phyloP scores from a whole-genome alignment of 768 basidiomycete genomes.

The Obba rivulosa region DNA sequence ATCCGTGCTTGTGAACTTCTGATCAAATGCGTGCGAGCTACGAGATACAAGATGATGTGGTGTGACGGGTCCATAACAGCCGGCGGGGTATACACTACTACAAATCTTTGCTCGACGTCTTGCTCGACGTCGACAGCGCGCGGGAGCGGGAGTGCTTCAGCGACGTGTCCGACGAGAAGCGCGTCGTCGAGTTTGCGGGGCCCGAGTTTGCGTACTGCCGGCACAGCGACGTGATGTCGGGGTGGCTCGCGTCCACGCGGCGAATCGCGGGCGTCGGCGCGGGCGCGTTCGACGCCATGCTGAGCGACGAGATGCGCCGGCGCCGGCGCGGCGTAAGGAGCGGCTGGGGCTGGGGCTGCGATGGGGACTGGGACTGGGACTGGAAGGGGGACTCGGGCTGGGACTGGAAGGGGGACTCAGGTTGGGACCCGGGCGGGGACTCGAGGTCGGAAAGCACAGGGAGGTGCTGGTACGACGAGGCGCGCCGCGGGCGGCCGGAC shows the following conservation, averaged over 20 bases:
- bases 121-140: background rate
- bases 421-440: conserved; percentile 2
- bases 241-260: conserved; percentile 42
- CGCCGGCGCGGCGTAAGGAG: conserved; percentile 2
- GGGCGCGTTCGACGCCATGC: conserved; percentile 31
- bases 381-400: conserved; percentile 3
- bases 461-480: background rate
- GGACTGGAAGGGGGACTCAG: background rate
- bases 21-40: too few species aligned
- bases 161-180: conserved; percentile 31
- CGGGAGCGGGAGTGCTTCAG: background rate
- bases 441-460: conserved; percentile 1
- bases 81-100: too few species aligned
- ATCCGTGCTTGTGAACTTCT: too few species aligned
- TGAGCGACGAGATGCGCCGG: conserved; percentile 17
- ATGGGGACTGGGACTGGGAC: too few species aligned
- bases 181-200: conserved; percentile 53
- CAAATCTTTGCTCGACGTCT: too few species aligned
- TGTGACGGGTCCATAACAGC: background rate
- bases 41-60: background rate
- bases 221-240: conserved; percentile 54
- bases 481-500: conserved; percentile 3
- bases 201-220: conserved; percentile 52
- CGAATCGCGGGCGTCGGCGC: conserved; percentile 47
- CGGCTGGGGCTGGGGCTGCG: conserved; percentile 1